Conservation (phyloP, 768 basidiomycete species). For the Pleurotus cornucopiae region DNA sequence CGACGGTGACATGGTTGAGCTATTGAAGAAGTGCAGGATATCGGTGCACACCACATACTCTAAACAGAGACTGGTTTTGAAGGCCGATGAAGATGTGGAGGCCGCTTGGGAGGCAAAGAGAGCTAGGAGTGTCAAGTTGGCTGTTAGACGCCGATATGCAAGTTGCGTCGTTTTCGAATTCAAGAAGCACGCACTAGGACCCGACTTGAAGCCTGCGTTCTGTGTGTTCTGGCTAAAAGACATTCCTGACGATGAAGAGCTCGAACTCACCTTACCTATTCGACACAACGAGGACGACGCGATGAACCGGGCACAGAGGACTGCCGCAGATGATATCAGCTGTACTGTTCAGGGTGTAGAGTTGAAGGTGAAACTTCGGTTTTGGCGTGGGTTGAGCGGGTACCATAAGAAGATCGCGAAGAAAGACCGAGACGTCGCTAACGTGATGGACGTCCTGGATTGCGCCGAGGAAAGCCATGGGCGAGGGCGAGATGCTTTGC, state of each 20-base stretch:
- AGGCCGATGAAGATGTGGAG: conserved; percentile 14
- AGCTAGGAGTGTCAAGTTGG: conserved; percentile 26
- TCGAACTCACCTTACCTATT: conserved; percentile 23
- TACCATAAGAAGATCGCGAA: conserved; percentile 33
- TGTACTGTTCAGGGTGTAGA: conserved; percentile 19
- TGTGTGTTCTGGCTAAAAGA: conserved; percentile 40
- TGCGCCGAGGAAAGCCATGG: conserved; percentile 33
- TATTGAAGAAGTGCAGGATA: conserved; percentile 35
- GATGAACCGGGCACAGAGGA: conserved; percentile 22
- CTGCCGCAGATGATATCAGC: conserved; percentile 20
- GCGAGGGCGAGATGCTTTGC: conserved; percentile 17
- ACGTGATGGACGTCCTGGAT: conserved; percentile 41
- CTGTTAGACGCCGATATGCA: conserved; percentile 36
- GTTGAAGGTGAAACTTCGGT: conserved; percentile 32
- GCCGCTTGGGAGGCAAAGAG: conserved; percentile 30
- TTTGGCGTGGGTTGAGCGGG: conserved; percentile 38
- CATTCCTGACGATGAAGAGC: conserved; percentile 30
- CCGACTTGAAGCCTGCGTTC: conserved; percentile 31
- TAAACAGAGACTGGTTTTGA: conserved; percentile 30
- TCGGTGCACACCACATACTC: conserved; percentile 32
- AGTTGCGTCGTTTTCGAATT: conserved; percentile 36
- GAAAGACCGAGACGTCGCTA: conserved; percentile 28
- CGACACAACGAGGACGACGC: conserved; percentile 17
- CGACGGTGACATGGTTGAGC: conserved; percentile 20
- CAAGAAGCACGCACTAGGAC: conserved; percentile 26